Base-by-base conservation (phyloP, 176 grass and related monocot species). In the Oryza nivara region DNA sequence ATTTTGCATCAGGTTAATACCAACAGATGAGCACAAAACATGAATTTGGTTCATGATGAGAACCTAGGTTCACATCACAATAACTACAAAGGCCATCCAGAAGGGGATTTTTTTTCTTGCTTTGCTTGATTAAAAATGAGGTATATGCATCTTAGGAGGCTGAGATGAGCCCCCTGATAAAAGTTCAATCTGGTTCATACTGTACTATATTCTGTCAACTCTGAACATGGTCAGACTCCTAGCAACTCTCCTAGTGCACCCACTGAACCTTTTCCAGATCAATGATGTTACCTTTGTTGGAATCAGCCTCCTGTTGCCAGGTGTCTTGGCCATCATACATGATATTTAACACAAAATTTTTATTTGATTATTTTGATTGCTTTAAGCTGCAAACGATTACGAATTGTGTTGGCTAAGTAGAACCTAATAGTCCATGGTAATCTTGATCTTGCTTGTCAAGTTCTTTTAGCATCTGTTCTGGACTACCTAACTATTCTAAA, bases 381-480 rank as follows among this genome's bases (percentile, higher is more conserved):
- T 47, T 58, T 70, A 19, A 56, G 34, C 46, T 14, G 11, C 32
- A 56, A 51, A 68, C 6, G 46, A 4, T 70, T 40, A 56, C 19
- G 54, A 70, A 81, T 32, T 80, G 43, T 36, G 32, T 71, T 82
- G 51, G n/a, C 35, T 19, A 15, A 17, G 35, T 60, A 58, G 25
- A 71, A 71, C 34, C 22, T 19, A 9, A 77, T 9, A 36, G n/a
- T 43, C 67, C 20, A 36, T 82, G 16, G 26, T 47, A 66, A 15
- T 65, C 22, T 14, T 41, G 17, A 58, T 65, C 20, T 72, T 72
- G 2, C 41, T 65, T 78, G 56, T 66, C n/a, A 36, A 68, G 15
- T 68, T 15, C 41, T 47, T 48, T 30, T 44, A 44, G n/a, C 35
- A n/a, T 26, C n/a, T 78, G 75, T 65, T 28, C n/a, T 35, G 9